Conservation (phyloP, 2,329 filamentous ascomycete genomes). For the Colletotrichum noveboracense region DNA sequence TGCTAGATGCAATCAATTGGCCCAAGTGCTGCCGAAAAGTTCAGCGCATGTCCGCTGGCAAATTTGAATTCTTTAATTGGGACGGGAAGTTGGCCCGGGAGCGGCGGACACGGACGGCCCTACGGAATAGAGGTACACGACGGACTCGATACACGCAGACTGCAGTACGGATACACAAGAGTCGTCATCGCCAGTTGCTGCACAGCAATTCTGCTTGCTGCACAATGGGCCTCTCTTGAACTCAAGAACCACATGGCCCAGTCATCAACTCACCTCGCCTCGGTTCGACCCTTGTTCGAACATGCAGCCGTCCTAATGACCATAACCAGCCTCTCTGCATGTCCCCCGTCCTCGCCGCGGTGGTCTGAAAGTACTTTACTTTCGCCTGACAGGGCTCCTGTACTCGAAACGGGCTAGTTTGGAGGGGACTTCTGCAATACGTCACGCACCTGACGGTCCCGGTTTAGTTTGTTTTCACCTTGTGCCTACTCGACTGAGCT, state of each 20-base stretch:
- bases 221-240: neutral
- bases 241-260: neutral
- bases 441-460: conserved; percentile 12
- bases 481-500: neutral
- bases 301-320: neutral
- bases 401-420: conserved; percentile 18
- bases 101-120: neutral
- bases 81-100: conserved; percentile 13
- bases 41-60: neutral
- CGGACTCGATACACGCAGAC: neutral
- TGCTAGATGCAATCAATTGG: neutral
- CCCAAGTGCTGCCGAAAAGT: conserved; percentile 7
- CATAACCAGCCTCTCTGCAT: neutral
- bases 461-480: neutral
- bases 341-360: neutral
- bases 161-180: neutral
- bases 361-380: neutral
- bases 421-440: conserved; percentile 2
- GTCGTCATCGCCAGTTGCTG: neutral
- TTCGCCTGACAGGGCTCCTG: neutral
- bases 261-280: neutral
- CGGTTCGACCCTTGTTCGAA: neutral
- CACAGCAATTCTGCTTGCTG: neutral
- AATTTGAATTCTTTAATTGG: neutral
- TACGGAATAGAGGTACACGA: neutral